Percentiles rank a stretch among this genome's conserved stretches.
Conservation (phyloP, 768 basidiomycete genomes). For the Amanita phalloides region DNA sequence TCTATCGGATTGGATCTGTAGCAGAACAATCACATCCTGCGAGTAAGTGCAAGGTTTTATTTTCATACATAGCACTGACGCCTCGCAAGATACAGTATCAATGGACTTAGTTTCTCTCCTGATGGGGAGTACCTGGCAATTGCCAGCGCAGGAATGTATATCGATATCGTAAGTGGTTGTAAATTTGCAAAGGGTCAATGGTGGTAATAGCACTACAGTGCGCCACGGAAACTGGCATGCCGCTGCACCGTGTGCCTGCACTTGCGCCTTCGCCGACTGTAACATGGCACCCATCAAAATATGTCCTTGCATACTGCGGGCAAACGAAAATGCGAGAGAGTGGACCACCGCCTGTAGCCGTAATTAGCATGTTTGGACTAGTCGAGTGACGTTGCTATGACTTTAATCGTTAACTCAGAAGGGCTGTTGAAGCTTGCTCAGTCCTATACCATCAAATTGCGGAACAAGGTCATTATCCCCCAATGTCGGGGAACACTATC, state of each 20-base stretch:
- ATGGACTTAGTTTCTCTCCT: constrained; percentile 66
- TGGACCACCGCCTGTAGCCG: constrained; percentile 51
- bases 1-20: constrained; percentile 69
- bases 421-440: too few species aligned
- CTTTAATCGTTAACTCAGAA: too few species aligned
- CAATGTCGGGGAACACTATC: too few species aligned
- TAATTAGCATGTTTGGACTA: constrained; percentile 64
- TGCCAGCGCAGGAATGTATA: constrained; percentile 58
- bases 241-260: constrained; percentile 68
- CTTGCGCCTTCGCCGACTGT: constrained; percentile 67
- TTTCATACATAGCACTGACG: background rate
- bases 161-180: constrained; percentile 62
- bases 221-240: constrained; percentile 65
- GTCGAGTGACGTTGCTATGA: too few species aligned
- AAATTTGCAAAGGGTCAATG: background rate
- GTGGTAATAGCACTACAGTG: constrained; percentile 35
- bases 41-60: constrained; percentile 41
- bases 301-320: constrained; percentile 21
- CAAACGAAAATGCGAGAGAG: constrained; percentile 50
- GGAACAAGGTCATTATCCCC: too few species aligned
- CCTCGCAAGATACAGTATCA: constrained; percentile 53
- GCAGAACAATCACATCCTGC: constrained; percentile 66
- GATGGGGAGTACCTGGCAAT: constrained; percentile 81
- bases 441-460: too few species aligned
- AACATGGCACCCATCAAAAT: constrained; percentile 14